Base-by-base conservation (phyloP, 2,329 filamentous ascomycete species). In the Catunica adiposa region DNA sequence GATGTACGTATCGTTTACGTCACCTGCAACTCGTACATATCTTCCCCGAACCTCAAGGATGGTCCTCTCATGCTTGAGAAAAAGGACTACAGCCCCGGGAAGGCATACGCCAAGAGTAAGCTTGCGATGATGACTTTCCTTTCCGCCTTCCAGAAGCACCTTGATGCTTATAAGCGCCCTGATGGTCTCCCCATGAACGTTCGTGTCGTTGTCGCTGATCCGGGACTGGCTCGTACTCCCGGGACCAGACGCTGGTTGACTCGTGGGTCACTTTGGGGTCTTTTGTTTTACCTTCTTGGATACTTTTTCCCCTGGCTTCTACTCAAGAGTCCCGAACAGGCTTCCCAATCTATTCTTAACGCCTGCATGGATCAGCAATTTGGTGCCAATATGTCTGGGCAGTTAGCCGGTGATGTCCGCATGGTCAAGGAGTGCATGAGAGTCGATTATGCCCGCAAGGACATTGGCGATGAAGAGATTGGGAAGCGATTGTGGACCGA, bases 401-500 rank as follows among this genome's bases (percentile, higher is more conserved):
- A 82, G 34, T 79, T 76, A 1, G 64, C 68, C 1, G 86, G 86
- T 7, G 44, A 53, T 4, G 86, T 83, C 0, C 82, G 77, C 64
- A 66, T 94, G 51, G 75, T 98, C 65, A 97, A 96, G 69, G 94
- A 97, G 68, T 97, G 90, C 66, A 80, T 79, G 62, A 79, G 87
- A 64, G 75, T 89, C 17, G 78, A 84, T 60, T 84, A 80, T 66
- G 76, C 83, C 25, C 75, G 86, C 54, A 73, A 71, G 25, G 89
- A 96, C 63, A 75, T 96, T 47, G 76, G 77, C 61, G 85, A 94
- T 64, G 89, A 94, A 61, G 77, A 77, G 20, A 70, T 86, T 29
- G 89, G 88, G 58, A 89, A 94, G 75, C 79, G 82, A 66, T 72
- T 98, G 15, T 98, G 90, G 90, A 80, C 94, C 65, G 82, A 86